Percentiles rank a stretch among this genome's conserved stretches.
phyloP scores from a whole-genome alignment of 257 asterid species.

The Haberlea rhodopensis region DNA sequence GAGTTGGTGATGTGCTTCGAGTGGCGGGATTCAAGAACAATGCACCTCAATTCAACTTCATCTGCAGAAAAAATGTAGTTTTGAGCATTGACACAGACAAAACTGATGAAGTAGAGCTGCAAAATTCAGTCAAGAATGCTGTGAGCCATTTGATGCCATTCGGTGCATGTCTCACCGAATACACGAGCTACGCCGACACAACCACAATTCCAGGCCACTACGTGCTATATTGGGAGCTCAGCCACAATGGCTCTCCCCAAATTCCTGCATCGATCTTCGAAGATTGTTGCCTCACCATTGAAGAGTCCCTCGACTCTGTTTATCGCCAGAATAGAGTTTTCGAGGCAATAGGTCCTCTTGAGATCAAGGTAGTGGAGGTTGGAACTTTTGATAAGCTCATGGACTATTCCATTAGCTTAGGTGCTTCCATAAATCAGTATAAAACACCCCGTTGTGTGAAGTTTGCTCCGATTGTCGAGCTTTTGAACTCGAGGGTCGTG shows the following conservation, averaged over 20 bases:
- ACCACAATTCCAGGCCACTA: conserved; percentile 39
- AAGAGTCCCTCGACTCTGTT: conserved; percentile 37
- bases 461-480: conserved; percentile 41
- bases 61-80: conserved; percentile 41
- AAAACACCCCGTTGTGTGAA: conserved; percentile 45
- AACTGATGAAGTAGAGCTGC: conserved; percentile 40
- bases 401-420: conserved; percentile 46
- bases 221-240: conserved; percentile 39
- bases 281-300: conserved; percentile 38
- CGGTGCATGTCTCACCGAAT: conserved; percentile 30
- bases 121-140: conserved; percentile 32
- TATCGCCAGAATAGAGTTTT: conserved; percentile 37
- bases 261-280: conserved; percentile 31
- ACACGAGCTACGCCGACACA: conserved; percentile 45
- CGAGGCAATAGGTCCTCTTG: conserved; percentile 40
- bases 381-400: conserved; percentile 46
- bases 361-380: conserved; percentile 37
- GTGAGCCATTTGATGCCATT: conserved; percentile 30
- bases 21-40: conserved; percentile 47
- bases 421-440: conserved; percentile 45
- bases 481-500: conserved; percentile 33
- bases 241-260: conserved; percentile 18
- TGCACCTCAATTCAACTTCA: conserved; percentile 38
- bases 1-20: conserved; percentile 41
- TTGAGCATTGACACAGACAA: conserved; percentile 38